Percentiles rank a stretch among this genome's conserved stretches.
Conservation (phyloP, 805 yeast genomes). For the Komagataella phaffii region DNA sequence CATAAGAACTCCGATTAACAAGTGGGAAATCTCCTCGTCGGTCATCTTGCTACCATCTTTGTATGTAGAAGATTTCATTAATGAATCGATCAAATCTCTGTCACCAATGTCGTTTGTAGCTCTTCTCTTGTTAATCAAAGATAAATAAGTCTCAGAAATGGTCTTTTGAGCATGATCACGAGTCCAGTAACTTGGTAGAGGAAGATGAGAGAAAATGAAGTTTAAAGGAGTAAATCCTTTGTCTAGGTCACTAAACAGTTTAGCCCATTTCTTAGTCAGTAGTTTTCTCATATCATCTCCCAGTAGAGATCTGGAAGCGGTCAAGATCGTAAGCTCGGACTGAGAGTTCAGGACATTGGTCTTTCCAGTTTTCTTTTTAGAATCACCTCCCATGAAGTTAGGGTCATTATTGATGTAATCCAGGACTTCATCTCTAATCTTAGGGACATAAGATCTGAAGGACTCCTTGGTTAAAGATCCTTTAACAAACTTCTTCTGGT, state of each 20-base stretch:
- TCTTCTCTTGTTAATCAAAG: slow-evolving; percentile 66
- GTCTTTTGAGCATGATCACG: slow-evolving; percentile 83
- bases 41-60: slow-evolving; percentile 93
- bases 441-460: slow-evolving; percentile 77
- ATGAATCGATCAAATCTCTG: slow-evolving; percentile 81
- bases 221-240: slow-evolving; percentile 94
- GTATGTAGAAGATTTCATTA: slow-evolving; percentile 72
- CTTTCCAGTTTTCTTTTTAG: slow-evolving; percentile 25
- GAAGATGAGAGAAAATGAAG: slow-evolving; percentile 90
- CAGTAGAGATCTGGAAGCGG: slow-evolving; percentile 83
- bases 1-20: slow-evolving; percentile 92
- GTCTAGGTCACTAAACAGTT: slow-evolving; percentile 80
- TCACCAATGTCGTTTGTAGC: slow-evolving; percentile 60
- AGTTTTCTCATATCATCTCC: slow-evolving; percentile 85
- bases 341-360: slow-evolving; percentile 69
- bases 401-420: slow-evolving; percentile 46
- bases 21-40: slow-evolving; percentile 86
- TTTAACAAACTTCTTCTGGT: slow-evolving; percentile 94
- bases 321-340: slow-evolving; percentile 92
- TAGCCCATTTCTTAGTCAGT: slow-evolving; percentile 74
- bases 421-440: slow-evolving; percentile 65
- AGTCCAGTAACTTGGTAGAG: slow-evolving; percentile 58
- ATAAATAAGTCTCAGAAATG: slow-evolving; percentile 72
- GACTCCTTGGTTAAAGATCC: slow-evolving; percentile 77
- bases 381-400: slow-evolving; percentile 24